Conservation (phyloP, 179 eudicot genomes). For the Silene vulgaris region DNA sequence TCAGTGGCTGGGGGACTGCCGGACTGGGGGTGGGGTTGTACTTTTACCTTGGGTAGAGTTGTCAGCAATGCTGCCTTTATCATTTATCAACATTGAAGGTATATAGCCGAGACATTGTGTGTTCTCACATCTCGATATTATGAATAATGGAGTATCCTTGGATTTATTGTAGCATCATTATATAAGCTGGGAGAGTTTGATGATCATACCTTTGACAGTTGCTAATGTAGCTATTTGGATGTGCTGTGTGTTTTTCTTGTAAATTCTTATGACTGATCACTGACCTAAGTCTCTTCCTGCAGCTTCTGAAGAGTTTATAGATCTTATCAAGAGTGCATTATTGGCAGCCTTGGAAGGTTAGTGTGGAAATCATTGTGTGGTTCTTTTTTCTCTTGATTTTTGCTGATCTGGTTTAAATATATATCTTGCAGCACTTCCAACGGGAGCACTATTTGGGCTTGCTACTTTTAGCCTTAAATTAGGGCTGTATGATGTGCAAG, state of each 20-base stretch:
- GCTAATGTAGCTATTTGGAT: neutral
- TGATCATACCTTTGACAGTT: neutral
- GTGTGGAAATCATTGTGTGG: conserved; percentile 8
- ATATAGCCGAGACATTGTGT: too few relatives aligned
- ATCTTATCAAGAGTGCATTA: conserved; percentile 84
- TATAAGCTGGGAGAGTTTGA: neutral
- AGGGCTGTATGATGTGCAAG: conserved; percentile 97
- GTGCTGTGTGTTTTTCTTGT: neutral
- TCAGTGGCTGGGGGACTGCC: neutral
- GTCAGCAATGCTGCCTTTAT: neutral
- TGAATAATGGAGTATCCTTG: too few relatives aligned
- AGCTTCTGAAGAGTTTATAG: conserved; percentile 97
- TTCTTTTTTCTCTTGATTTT: conserved; percentile 6
- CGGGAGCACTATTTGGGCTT: conserved; percentile 93
- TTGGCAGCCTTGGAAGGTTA: conserved; percentile 90
- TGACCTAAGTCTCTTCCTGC: conserved; percentile 29
- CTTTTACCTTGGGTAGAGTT: neutral
- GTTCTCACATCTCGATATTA: too few relatives aligned
- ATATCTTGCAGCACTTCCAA: conserved; percentile 57
- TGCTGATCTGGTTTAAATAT: conserved; percentile 15
- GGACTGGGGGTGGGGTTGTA: neutral
- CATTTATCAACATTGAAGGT: too few relatives aligned
- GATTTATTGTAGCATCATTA: neutral
- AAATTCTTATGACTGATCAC: neutral
- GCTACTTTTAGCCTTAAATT: conserved; percentile 85